Percentiles rank a stretch among this genome's conserved stretches.
Conservation (phyloP, 106 monocot genomes). For the Acorus calamus region DNA sequence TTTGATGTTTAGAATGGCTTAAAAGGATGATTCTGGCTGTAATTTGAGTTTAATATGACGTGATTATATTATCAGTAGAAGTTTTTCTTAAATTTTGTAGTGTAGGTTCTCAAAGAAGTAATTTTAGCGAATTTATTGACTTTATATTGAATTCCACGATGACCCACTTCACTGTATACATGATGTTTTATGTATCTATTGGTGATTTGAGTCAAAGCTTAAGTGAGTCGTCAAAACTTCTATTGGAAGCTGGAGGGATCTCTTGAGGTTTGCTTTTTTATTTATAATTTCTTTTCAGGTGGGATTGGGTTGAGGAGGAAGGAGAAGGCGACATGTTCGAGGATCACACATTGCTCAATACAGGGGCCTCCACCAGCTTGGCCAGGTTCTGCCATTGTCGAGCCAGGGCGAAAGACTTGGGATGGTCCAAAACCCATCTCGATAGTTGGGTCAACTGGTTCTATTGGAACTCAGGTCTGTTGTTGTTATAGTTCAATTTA, state of each 20-base stretch:
- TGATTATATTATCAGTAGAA: too few species aligned
- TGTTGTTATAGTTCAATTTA: background rate
- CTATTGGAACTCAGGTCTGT: slow-evolving; percentile 90
- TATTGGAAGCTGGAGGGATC: background rate
- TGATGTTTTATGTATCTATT: too few species aligned
- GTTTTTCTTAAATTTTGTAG: too few species aligned
- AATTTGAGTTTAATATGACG: too few species aligned
- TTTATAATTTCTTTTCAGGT: slow-evolving; percentile 20
- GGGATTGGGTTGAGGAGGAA: slow-evolving; percentile 27
- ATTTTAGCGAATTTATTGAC: too few species aligned
- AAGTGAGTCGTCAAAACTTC: background rate
- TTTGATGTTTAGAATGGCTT: too few species aligned
- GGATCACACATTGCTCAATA: slow-evolving; percentile 42
- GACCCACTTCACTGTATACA: too few species aligned
- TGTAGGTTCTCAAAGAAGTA: too few species aligned
- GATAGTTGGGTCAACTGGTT: slow-evolving; percentile 90
- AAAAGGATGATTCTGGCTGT: too few species aligned
- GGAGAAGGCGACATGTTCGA: slow-evolving; percentile 15
- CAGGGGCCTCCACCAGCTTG: slow-evolving; percentile 83
- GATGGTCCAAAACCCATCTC: slow-evolving; percentile 88
- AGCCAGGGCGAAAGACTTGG: slow-evolving; percentile 47
- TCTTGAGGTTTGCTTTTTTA: background rate
- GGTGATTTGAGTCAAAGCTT: background rate
- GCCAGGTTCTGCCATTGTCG: slow-evolving; percentile 80
- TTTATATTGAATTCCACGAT: too few species aligned